phyloP scores from a whole-genome alignment of 805 yeast genomes.

The Clavispora fructus region DNA sequence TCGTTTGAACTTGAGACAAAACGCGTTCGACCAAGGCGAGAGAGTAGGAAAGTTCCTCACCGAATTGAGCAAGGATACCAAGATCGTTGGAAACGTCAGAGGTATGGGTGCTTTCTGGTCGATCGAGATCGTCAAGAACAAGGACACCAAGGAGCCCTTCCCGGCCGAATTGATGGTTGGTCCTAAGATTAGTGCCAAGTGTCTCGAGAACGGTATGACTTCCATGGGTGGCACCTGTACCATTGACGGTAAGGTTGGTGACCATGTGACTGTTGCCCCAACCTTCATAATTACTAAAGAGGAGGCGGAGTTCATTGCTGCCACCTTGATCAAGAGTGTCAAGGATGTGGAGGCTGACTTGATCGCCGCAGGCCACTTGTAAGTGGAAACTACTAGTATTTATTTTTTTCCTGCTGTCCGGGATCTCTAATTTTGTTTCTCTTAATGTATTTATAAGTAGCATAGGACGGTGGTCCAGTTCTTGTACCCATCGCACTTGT shows the following conservation, averaged over 20 bases:
- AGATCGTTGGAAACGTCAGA: conserved; percentile 51
- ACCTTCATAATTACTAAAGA: conserved; percentile 38
- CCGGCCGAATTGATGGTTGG: conserved; percentile 33
- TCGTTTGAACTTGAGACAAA: conserved; percentile 10
- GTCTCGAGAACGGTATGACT: conserved; percentile 42
- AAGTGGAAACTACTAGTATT: not conserved
- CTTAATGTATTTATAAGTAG: no score
- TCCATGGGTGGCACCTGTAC: conserved; percentile 46
- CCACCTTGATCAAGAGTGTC: conserved; percentile 35
- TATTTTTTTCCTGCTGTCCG: not conserved
- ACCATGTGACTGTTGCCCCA: conserved; percentile 46
- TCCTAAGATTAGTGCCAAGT: conserved; percentile 26
- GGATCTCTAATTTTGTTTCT: no score
- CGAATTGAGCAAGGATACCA: conserved; percentile 5
- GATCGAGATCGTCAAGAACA: conserved; percentile 52
- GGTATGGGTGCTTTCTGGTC: conserved; percentile 61
- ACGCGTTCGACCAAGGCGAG: conserved; percentile 10
- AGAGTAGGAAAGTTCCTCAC: conserved; percentile 5
- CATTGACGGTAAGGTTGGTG: conserved; percentile 35
- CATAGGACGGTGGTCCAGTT: no score
- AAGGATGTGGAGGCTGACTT: conserved; percentile 29
- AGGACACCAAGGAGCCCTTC: conserved; percentile 46
- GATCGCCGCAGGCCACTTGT: conserved; percentile 7
- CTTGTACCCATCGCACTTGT: no score
- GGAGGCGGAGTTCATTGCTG: conserved; percentile 38